Base-by-base conservation (phyloP, 225 moss, liverwort and hornwort species). In the Pseudoscleropodium purum region DNA sequence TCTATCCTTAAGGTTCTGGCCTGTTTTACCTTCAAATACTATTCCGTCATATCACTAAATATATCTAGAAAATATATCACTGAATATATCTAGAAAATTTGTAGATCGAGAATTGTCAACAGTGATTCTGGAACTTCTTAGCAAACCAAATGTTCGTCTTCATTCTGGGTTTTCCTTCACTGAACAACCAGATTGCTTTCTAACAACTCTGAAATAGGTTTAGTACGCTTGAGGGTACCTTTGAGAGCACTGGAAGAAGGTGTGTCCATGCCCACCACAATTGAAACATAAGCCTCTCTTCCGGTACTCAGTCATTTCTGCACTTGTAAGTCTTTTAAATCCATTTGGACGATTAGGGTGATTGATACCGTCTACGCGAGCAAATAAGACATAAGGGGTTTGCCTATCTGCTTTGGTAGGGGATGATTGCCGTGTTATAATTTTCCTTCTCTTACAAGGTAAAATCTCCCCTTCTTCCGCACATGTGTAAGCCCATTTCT, bases 181-280 rank as follows among this genome's bases (percentile, higher is more conserved):
- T 83, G 82, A 74, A 72, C 83, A 83, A 73, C 72, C 21, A n/a
- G 77, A n/a, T 77, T 92, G 79, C 83, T 82, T 69, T 65, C 45
- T 83, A 84, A 59, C 33, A 83, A 66, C 60, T 83, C 66, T 80
- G 84, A 87, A 84, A 30, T 75, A 54, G 51, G 77, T 81, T 75
- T 68, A 90, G 54, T 88, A 90, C 26, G 82, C 86, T 91, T 91
- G 88, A 72, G 87, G 86, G 84, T 90, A 91, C 83, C 91, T 94
- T 72, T 90, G 89, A 86, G 94, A 88, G 90, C 94, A 94, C 86
- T 93, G 93, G 91, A 92, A 94, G 92, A 91, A 94, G 86, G 93
- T 94, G 90, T 94, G 94, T 59, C 93, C 94, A 88, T 91, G 94
- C 60, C 92, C 94, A 89, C 93, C 90, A 81, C 90, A 94, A 62